Conservation (phyloP, 768 basidiomycete species). For the Pleurotus platypus region DNA sequence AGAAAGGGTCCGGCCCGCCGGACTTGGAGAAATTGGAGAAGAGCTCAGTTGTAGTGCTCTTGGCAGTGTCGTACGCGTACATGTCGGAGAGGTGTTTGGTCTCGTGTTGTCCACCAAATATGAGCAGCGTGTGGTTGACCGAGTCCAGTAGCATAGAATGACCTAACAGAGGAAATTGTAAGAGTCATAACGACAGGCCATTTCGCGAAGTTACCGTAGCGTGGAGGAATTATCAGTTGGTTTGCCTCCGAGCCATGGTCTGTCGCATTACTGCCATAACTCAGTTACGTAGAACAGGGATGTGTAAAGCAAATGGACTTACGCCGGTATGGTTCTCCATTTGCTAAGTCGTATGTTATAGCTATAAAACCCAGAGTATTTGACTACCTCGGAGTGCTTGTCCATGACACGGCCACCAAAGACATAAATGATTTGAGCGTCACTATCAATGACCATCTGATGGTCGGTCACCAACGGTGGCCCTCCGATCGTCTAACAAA, state of each 20-base stretch:
- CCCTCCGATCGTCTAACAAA: constrained; percentile 53
- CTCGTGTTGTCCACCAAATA: constrained; percentile 72
- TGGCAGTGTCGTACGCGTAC: constrained; percentile 66
- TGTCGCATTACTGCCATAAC: constrained; percentile 16
- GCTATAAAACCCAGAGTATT: constrained; percentile 71
- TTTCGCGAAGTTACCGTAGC: constrained; percentile 45
- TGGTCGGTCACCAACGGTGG: constrained; percentile 78
- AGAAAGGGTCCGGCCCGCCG: constrained; percentile 70
- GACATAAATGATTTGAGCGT: constrained; percentile 68
- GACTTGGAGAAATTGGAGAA: constrained; percentile 57
- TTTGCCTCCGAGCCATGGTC: constrained; percentile 22
- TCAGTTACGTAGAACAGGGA: constrained; percentile 5
- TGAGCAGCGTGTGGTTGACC: constrained; percentile 51
- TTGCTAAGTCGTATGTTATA: constrained; percentile 63
- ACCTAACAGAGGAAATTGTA: constrained; percentile 30
- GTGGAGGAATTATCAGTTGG: constrained; percentile 48
- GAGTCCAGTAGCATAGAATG: constrained; percentile 83
- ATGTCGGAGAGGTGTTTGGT: constrained; percentile 71
- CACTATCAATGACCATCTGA: constrained; percentile 75
- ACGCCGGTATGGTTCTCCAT: constrained; percentile 66
- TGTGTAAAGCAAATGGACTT: constrained; percentile 19
- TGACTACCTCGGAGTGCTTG: constrained; percentile 53
- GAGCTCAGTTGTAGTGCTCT: constrained; percentile 54
- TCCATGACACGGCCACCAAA: constrained; percentile 75
- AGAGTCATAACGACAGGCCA: not conserved